Percentiles rank a stretch among this genome's conserved stretches.
Conservation (phyloP, 2,329 filamentous ascomycete species). For the Trichophyton benhamiae region DNA sequence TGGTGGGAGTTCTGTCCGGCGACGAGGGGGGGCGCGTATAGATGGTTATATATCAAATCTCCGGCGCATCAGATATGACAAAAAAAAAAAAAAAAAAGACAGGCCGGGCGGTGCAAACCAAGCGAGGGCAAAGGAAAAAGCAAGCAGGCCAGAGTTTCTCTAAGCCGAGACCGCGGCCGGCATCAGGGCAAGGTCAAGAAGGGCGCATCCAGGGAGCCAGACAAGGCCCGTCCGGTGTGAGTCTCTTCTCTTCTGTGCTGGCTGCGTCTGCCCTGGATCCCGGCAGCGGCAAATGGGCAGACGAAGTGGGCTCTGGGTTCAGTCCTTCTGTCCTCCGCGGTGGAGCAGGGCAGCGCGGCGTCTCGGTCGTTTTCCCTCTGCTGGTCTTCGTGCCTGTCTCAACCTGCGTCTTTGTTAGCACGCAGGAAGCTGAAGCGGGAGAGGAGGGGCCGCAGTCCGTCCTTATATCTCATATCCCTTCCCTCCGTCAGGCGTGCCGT, state of each 20-base stretch:
- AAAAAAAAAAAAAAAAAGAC: background rate
- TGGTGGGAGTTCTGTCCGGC: background rate
- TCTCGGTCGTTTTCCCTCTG: background rate
- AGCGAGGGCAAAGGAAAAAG: background rate
- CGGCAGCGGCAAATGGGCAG: background rate
- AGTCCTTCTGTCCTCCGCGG: background rate
- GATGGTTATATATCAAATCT: background rate
- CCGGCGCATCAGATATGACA: background rate
- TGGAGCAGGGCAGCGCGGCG: background rate
- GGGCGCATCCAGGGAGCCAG: no score
- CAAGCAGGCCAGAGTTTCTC: background rate
- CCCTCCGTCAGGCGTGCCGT: background rate
- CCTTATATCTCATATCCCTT: no score
- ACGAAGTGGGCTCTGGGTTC: background rate
- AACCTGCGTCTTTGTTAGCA: background rate
- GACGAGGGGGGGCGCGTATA: background rate
- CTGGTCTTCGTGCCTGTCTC: background rate
- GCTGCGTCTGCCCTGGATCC: background rate
- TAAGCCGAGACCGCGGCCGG: background rate
- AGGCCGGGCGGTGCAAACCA: background rate
- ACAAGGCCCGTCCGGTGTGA: background rate
- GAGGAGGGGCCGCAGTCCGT: background rate
- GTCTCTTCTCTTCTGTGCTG: background rate
- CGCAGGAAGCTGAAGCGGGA: background rate
- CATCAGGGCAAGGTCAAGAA: background rate